phyloP scores from a whole-genome alignment of 2,329 filamentous ascomycete species.

The Trichoderma sp. region DNA sequence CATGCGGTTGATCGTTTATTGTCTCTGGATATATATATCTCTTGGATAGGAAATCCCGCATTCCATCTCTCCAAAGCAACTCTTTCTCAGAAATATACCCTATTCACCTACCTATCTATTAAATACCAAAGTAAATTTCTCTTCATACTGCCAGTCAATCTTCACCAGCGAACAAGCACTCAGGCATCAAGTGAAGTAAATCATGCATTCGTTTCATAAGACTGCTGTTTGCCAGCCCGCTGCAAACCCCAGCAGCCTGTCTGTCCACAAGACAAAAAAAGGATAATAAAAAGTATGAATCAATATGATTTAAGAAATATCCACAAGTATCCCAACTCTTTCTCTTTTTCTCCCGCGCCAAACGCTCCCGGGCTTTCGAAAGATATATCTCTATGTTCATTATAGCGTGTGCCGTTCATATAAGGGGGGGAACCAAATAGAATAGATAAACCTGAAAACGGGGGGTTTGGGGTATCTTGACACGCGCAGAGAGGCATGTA shows the following conservation, averaged over 20 bases:
- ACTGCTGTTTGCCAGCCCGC: constrained; percentile 14
- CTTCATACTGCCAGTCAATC: neutral
- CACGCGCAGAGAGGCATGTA: constrained; percentile 7
- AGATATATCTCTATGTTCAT: neutral
- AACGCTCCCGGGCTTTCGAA: constrained; percentile 11
- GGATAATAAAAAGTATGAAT: neutral
- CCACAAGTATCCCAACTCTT: constrained; percentile 22
- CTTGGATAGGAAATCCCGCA: neutral
- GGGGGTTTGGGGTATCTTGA: constrained; percentile 13
- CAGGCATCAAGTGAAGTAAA: neutral
- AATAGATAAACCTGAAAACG: neutral
- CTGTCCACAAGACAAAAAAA: neutral
- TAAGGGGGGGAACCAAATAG: neutral
- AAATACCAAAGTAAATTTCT: neutral
- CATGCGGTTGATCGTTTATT: neutral
- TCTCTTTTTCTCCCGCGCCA: neutral
- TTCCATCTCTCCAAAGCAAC: neutral
- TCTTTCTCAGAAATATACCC: neutral
- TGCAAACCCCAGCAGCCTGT: neutral
- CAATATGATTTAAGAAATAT: neutral
- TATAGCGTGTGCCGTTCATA: neutral
- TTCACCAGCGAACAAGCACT: neutral
- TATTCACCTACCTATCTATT: neutral
- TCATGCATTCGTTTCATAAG: constrained; percentile 23
- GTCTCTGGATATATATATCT: neutral